phyloP scores from a whole-genome alignment of 257 asterid species.

The Scutellaria galericulata region DNA sequence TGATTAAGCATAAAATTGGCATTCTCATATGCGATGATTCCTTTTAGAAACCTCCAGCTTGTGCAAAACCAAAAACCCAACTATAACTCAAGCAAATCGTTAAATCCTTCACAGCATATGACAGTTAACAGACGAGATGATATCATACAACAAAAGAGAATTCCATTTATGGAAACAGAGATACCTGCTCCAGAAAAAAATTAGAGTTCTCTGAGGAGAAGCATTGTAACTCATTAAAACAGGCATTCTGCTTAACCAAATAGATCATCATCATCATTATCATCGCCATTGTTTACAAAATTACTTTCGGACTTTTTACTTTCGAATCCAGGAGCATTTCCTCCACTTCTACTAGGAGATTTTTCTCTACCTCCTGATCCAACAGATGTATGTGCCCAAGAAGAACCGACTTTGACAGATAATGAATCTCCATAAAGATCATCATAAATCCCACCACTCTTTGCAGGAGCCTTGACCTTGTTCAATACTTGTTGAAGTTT shows the following conservation, averaged over 20 bases:
- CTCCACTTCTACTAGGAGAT: constrained; percentile 46
- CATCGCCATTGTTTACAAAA: constrained; percentile 50
- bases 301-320: constrained; percentile 41
- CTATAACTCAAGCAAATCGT: constrained; percentile 21
- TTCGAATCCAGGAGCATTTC: constrained; percentile 41
- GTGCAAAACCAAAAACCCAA: constrained; percentile 33
- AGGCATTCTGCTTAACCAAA: constrained; percentile 65
- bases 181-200: constrained; percentile 44
- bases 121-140: constrained; percentile 30
- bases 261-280: constrained; percentile 84
- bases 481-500: constrained; percentile 84
- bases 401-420: constrained; percentile 76
- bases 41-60: constrained; percentile 34
- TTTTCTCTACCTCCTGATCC: constrained; percentile 45
- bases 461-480: constrained; percentile 77
- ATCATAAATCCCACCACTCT: constrained; percentile 80
- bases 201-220: constrained; percentile 38
- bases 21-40: constrained; percentile 23
- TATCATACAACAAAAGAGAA: constrained; percentile 48
- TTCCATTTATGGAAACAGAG: constrained; percentile 36
- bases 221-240: constrained; percentile 27
- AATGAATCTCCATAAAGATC: constrained; percentile 90
- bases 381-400: constrained; percentile 76
- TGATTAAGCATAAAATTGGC: not conserved
- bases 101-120: constrained; percentile 27